Evolutionary conservation across 2,329 filamentous ascomycete species (phyloP).

Genomic region (Aspergillus sp.): DNA sequence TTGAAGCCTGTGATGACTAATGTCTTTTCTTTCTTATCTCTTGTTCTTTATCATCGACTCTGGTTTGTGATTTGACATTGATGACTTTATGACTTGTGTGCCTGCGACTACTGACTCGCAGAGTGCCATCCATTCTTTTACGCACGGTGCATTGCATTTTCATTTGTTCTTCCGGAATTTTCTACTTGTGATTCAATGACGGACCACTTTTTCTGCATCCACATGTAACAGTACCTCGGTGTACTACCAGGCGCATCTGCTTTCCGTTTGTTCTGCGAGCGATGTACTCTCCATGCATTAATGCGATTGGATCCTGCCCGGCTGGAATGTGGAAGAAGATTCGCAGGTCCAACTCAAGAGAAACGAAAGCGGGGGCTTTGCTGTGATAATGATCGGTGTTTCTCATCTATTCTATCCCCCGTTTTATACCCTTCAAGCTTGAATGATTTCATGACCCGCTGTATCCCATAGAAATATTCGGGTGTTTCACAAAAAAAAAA

Average conservation of each 20-base stretch:
- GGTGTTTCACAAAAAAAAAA: slow-evolving; percentile 9
- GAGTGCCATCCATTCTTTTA: slow-evolving; percentile 29
- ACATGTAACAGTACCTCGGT: slow-evolving; percentile 15
- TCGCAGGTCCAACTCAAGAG: neutral
- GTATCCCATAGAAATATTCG: slow-evolving; percentile 15
- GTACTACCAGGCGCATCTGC: slow-evolving; percentile 9
- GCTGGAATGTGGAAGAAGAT: slow-evolving; percentile 3
- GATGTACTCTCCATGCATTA: slow-evolving; percentile 14
- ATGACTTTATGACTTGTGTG: slow-evolving; percentile 26
- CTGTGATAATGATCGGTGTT: neutral
- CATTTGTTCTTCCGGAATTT: slow-evolving; percentile 14
- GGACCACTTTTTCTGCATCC: slow-evolving; percentile 5
- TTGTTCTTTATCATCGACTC: slow-evolving; percentile 10
- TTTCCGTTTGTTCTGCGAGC: slow-evolving; percentile 5
- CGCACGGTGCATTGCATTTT: slow-evolving; percentile 20
- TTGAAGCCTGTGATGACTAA: slow-evolving; percentile 31
- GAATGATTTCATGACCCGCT: slow-evolving; percentile 6
- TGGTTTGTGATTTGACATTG: slow-evolving; percentile 23
- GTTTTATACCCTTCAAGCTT: slow-evolving; percentile 9
- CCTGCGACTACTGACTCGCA: slow-evolving; percentile 37
- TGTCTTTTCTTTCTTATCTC: slow-evolving; percentile 23
- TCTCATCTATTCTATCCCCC: neutral
- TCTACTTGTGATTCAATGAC: slow-evolving; percentile 7
- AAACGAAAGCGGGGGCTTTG: slow-evolving; percentile 1
- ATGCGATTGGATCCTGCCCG: neutral